Evolutionary conservation across 768 basidiomycete species (phyloP).

Genomic region (Gloeopeniophorella convolvens): DNA sequence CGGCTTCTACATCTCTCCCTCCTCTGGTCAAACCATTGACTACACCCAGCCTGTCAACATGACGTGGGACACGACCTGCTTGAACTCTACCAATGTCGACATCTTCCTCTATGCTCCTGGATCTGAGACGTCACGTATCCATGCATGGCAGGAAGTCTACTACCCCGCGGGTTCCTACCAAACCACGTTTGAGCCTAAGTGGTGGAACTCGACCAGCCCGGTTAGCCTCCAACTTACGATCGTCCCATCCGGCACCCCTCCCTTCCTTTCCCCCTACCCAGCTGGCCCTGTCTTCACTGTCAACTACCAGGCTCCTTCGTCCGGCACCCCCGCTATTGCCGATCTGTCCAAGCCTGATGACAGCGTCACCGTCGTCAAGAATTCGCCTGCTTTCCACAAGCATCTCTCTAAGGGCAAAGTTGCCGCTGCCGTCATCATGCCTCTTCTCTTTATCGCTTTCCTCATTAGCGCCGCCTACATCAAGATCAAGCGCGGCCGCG

Average conservation of each 20-base stretch:
- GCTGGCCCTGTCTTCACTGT: conserved; percentile 67
- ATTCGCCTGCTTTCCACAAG: conserved; percentile 26
- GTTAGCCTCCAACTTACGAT: conserved; percentile 54
- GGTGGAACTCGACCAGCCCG: conserved; percentile 59
- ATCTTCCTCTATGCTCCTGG: conserved; percentile 60
- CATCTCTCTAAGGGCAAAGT: conserved; percentile 46
- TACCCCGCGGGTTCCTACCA: conserved; percentile 43
- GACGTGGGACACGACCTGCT: conserved; percentile 59
- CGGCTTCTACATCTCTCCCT: conserved; percentile 55
- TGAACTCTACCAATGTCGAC: conserved; percentile 46
- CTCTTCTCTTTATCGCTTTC: conserved; percentile 49
- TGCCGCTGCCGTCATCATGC: conserved; percentile 57
- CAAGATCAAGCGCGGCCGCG: conserved; percentile 43
- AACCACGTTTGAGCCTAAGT: conserved; percentile 48
- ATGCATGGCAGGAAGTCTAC: conserved; percentile 51
- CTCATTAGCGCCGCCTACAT: conserved; percentile 44
- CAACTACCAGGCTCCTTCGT: conserved; percentile 43
- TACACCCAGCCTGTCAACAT: conserved; percentile 46
- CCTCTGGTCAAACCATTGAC: conserved; percentile 40
- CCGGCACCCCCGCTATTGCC: conserved; percentile 37
- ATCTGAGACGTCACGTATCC: conserved; percentile 37
- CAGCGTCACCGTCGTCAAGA: conserved; percentile 33
- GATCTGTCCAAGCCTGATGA: conserved; percentile 38
- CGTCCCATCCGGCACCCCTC: conserved; percentile 41
- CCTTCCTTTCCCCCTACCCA: conserved; percentile 47